Conservation (phyloP, 2,329 filamentous ascomycete species). For the Fusarium duplospermum region DNA sequence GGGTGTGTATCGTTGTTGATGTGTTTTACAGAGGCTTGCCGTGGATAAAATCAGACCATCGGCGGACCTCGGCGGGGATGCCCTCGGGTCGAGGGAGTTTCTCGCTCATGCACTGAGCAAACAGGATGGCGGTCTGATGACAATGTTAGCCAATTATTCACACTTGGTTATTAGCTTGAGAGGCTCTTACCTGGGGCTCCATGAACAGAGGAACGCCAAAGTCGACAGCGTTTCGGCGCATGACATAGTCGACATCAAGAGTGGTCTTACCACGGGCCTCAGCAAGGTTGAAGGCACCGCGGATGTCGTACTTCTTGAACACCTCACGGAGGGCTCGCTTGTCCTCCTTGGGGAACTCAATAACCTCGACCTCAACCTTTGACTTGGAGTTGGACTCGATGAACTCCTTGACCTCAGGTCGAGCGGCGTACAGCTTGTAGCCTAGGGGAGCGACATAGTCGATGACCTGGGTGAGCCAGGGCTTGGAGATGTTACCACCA, state of each 20-base stretch:
- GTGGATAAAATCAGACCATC: constrained; percentile 96
- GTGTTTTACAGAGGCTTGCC: constrained; percentile 77
- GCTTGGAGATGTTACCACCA: constrained; percentile 81
- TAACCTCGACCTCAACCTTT: constrained; percentile 81
- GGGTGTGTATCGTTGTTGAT: background rate
- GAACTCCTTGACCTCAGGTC: constrained; percentile 82
- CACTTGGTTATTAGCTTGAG: background rate
- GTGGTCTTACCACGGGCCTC: constrained; percentile 84
- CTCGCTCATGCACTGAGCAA: constrained; percentile 96
- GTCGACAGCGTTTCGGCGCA: constrained; percentile 97
- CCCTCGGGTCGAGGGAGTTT: constrained; percentile 91
- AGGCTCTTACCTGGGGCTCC: constrained; percentile 86
- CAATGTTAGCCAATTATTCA: constrained; percentile 44
- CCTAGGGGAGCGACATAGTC: constrained; percentile 89
- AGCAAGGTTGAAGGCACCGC: constrained; percentile 95
- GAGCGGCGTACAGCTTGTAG: constrained; percentile 94
- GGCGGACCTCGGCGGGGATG: constrained; percentile 89
- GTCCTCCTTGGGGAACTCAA: constrained; percentile 96
- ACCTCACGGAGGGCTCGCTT: constrained; percentile 95
- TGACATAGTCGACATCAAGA: constrained; percentile 95
- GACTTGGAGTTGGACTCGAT: constrained; percentile 78
- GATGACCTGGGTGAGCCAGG: constrained; percentile 81
- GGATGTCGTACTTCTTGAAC: constrained; percentile 96
- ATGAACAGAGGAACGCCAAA: constrained; percentile 98
- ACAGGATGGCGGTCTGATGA: constrained; percentile 87